These are phyloP conservation scores for Trichoderma reesei DNA, from an alignment of 495 filamentous ascomycete genomes.

Conservation along the genomic window DNA sequence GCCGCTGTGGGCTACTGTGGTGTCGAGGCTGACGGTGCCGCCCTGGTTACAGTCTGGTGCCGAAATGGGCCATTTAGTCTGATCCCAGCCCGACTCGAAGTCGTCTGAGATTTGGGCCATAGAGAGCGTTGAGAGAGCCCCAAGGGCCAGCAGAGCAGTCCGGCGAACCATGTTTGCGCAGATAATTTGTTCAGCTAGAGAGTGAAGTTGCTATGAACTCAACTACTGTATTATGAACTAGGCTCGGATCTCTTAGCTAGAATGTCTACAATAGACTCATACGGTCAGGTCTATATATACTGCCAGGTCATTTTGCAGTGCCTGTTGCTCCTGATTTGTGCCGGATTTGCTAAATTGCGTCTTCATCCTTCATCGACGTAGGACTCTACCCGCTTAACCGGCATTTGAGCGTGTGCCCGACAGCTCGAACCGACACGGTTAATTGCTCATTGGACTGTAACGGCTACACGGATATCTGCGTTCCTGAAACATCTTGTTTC, in stretches of 20 bases:
- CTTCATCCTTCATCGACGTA: neutral
- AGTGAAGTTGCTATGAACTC: neutral
- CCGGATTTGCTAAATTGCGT: conserved; percentile 1
- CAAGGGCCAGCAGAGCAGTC: conserved; percentile 34
- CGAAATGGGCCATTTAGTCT: conserved; percentile 44
- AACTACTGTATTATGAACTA: neutral
- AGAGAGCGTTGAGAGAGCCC: conserved; percentile 33
- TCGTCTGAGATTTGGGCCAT: conserved; percentile 41
- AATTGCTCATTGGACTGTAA: too few species aligned
- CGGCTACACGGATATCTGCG: neutral
- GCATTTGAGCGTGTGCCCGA: neutral
- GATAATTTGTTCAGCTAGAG: neutral
- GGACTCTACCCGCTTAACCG: neutral
- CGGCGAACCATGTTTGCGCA: conserved; percentile 34
- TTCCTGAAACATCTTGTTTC: neutral
- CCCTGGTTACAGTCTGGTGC: conserved; percentile 48
- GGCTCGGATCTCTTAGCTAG: neutral
- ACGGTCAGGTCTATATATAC: neutral
- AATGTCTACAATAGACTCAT: neutral
- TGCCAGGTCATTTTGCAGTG: neutral
- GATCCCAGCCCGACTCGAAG: conserved; percentile 46
- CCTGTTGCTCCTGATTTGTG: neutral
- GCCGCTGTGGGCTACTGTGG: conserved; percentile 39
- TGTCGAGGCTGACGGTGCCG: conserved; percentile 44
- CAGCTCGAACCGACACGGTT: neutral